Base-by-base conservation (phyloP, 495 filamentous ascomycete genomes). In the Xylaria cubensis region DNA sequence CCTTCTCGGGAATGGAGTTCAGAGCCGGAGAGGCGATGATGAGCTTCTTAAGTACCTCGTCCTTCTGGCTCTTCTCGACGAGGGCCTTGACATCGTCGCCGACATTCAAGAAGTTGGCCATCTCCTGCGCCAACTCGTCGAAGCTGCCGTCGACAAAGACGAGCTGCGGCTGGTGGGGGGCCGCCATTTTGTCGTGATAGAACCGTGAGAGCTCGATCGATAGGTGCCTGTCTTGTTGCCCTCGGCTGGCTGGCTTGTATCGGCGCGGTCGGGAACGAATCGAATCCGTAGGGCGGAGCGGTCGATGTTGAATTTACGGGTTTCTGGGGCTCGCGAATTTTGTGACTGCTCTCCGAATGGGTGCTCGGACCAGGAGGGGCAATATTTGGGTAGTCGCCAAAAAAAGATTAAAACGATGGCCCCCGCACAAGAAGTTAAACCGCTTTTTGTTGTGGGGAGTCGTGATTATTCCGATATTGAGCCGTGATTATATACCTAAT, bases 61-160 rank as follows among this genome's bases (percentile, higher is more conserved):
- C 94, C 76, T 90, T 89, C 83, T 94, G 86, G 3, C 82, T 82
- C 77, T 90, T 90, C 79, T 90, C 86, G 66, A 97, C 85, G 70
- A 94, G 86, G 68, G 91, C 87, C 81, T 89, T 83, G 77, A 95
- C 88, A 69, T 97, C 92, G 75, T 91, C 84, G 76, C 83, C 87
- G 73, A 90, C 81, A 77, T 87, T 92, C 81, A 97, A 80, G 83
- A 94, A 95, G 74, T 91, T 90, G 78, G 94, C 93, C 82, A 97
- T 92, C 83, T 98, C 94, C 77, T 93, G 90, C 73, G 91, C 90
- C 79, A 97, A 88, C 85, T 98, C 94, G 76, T 91, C 89, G 82
- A 97, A 97, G 73, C 84, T 87, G 78, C 94, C 95, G 84, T 98
- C 95, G 80, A 98, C 94, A 81, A 98, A 93, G 82, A 95, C 80